A percentile compares a stretch with the other conserved stretches of the same genome.
Evolutionary conservation across 495 filamentous ascomycete species (phyloP).

Genomic region (Antarctomyces pellizariae): DNA sequence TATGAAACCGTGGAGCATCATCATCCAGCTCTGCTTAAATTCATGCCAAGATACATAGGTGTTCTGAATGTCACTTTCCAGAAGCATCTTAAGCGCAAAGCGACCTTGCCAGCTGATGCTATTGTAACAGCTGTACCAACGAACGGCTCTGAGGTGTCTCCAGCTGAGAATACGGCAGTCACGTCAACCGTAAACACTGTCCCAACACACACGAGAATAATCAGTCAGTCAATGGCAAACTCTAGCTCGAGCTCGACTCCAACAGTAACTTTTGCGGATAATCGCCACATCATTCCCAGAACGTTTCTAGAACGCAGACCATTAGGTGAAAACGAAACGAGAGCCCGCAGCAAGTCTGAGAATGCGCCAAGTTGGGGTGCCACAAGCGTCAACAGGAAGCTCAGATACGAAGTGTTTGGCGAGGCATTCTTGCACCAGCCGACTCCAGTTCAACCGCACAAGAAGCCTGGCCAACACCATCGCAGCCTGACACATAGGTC

Average conservation of each 20-base stretch:
- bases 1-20: slow-evolving; percentile 84
- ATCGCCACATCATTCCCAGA: slow-evolving; percentile 81
- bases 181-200: too few species aligned
- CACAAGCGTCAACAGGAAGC: slow-evolving; percentile 72
- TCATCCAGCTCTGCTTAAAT: slow-evolving; percentile 72
- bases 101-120: slow-evolving; percentile 16
- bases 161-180: too few species aligned
- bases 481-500: slow-evolving; percentile 10
- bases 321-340: not conserved
- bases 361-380: slow-evolving; percentile 71
- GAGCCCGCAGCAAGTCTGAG: too few species aligned
- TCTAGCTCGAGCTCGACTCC: slow-evolving; percentile 33
- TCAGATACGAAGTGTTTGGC: slow-evolving; percentile 79
- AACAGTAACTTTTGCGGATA: slow-evolving; percentile 86
- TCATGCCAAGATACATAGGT: slow-evolving; percentile 93
- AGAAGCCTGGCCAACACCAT: slow-evolving; percentile 38
- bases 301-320: slow-evolving; percentile 31
- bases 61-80: slow-evolving; percentile 94
- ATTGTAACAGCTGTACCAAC: slow-evolving; percentile 10
- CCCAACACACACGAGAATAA: slow-evolving; percentile 38
- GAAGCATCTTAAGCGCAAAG: slow-evolving; percentile 49
- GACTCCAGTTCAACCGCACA: slow-evolving; percentile 32
- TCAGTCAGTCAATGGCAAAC: slow-evolving; percentile 49
- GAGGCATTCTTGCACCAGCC: slow-evolving; percentile 80
- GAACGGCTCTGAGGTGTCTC: slow-evolving; percentile 3